These are phyloP conservation scores for Ogataea ramenticola DNA, from an alignment of 805 yeast genomes.

Conservation along the genomic window DNA sequence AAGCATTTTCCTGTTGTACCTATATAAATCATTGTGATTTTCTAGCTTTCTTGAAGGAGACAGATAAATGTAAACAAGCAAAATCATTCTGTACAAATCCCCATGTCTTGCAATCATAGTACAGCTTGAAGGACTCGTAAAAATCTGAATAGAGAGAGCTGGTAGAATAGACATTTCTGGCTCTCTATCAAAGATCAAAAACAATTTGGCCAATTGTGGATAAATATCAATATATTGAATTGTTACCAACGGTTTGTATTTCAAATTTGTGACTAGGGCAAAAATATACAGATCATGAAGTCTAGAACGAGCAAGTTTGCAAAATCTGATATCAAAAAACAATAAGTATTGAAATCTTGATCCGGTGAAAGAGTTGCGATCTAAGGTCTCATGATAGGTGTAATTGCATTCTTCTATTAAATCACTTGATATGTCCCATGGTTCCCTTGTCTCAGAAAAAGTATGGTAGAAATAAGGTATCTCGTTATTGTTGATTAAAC, in stretches of 20 bases:
- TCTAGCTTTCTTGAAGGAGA: constrained; percentile 34
- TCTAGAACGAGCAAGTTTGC: constrained; percentile 52
- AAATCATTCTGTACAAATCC: constrained; percentile 53
- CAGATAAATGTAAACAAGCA: constrained; percentile 55
- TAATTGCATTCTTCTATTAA: constrained; percentile 43
- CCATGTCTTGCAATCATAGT: constrained; percentile 55
- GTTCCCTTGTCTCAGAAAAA: constrained; percentile 6
- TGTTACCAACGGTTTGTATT: constrained; percentile 53
- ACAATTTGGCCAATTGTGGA: constrained; percentile 65
- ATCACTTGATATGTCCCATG: constrained; percentile 40
- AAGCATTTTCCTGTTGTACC: background rate
- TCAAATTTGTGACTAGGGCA: constrained; percentile 52
- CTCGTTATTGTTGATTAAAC: background rate
- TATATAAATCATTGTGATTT: background rate
- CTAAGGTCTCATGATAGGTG: constrained; percentile 17
- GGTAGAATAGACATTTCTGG: constrained; percentile 76
- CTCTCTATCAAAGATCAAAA: constrained; percentile 71
- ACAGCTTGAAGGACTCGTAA: constrained; percentile 83
- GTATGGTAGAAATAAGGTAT: background rate
- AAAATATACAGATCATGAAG: constrained; percentile 62
- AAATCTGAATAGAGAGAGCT: constrained; percentile 74
- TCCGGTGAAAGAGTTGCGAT: constrained; percentile 24
- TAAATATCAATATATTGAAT: constrained; percentile 79
- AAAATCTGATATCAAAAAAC: constrained; percentile 63
- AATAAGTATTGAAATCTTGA: constrained; percentile 54